Conservation (phyloP, 1,284 basidiomycete species). For the Ganoderma resinaceum region DNA sequence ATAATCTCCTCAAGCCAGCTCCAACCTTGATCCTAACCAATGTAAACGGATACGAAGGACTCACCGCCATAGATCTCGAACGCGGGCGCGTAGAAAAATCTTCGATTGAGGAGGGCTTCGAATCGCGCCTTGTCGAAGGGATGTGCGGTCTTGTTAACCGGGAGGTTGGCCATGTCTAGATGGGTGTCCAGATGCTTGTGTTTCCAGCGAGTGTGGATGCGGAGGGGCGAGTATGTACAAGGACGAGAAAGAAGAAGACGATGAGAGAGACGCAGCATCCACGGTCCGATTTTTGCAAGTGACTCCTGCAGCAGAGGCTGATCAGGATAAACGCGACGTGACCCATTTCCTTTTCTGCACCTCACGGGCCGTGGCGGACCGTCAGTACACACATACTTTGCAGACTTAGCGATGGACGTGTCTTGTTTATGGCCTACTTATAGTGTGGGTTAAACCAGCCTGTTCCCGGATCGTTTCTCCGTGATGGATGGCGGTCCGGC, state of each 20-base stretch:
- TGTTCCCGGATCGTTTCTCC: not conserved
- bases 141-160: constrained; percentile 86
- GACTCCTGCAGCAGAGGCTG: constrained; percentile 22
- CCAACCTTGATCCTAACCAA: not conserved
- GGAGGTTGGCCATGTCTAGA: constrained; percentile 33
- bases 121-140: constrained; percentile 89
- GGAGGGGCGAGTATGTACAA: constrained; percentile 26
- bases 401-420: too few species aligned
- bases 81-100: constrained; percentile 98
- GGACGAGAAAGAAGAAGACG: constrained; percentile 24
- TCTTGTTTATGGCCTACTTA: too few species aligned
- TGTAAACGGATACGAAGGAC: not conserved
- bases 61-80: constrained; percentile 54
- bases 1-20: not conserved
- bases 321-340: constrained; percentile 32
- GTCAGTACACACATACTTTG: too few species aligned
- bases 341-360: too few species aligned
- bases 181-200: constrained; percentile 10
- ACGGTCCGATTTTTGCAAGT: constrained; percentile 20
- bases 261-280: constrained; percentile 22
- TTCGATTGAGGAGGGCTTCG: constrained; percentile 87
- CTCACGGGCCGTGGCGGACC: constrained; percentile 8
- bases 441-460: not conserved
- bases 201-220: constrained; percentile 21
- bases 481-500: not conserved